phyloP scores from a whole-genome alignment of 1,284 basidiomycete genomes.

The Hymenochaete sp. region DNA sequence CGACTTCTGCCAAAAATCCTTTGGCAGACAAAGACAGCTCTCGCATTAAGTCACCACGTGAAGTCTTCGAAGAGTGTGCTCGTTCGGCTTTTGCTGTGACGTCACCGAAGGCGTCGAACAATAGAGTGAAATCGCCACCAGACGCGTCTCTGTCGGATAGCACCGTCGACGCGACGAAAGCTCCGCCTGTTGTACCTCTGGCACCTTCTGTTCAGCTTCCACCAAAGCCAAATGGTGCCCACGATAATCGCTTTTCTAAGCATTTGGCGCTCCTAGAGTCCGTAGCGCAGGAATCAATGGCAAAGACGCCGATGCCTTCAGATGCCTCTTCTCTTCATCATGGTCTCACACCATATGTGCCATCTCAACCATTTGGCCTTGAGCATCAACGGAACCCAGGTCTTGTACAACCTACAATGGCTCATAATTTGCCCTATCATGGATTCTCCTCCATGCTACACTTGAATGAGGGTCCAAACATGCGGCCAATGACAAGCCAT shows the following conservation, averaged over 20 bases:
- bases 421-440: no score
- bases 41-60: background rate
- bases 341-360: slow-evolving; percentile 18
- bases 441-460: no score
- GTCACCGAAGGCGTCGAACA: background rate
- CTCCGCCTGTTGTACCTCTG: background rate
- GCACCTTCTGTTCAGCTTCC: slow-evolving; percentile 46
- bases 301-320: slow-evolving; percentile 42
- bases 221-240: slow-evolving; percentile 47
- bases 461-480: slow-evolving; percentile 41
- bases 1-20: slow-evolving; percentile 7
- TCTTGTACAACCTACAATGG: slow-evolving; percentile 17
- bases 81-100: no score
- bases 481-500: slow-evolving; percentile 54
- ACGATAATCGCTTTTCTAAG: slow-evolving; percentile 50
- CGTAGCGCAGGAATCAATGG: slow-evolving; percentile 62
- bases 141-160: background rate
- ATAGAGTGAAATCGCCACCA: background rate
- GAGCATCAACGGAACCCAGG: slow-evolving; percentile 5
- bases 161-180: background rate
- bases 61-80: background rate
- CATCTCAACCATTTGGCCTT: slow-evolving; percentile 17
- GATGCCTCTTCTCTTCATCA: slow-evolving; percentile 17
- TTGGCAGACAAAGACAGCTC: background rate
- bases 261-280: slow-evolving; percentile 69